Conservation (phyloP, 2,329 filamentous ascomycete genomes). For the Dryadomyces quercus-mongolicae region DNA sequence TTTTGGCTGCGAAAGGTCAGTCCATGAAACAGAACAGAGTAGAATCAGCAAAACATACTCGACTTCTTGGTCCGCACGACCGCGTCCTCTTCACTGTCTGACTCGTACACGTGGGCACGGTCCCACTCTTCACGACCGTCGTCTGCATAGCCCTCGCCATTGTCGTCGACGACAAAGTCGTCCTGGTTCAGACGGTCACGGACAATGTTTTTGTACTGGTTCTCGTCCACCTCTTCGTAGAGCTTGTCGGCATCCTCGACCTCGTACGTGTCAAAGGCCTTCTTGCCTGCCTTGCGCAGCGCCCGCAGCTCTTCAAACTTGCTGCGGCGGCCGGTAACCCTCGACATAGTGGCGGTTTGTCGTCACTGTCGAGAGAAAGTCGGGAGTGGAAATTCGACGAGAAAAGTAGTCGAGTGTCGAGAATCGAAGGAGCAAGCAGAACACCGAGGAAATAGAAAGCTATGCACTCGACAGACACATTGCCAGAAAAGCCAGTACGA, state of each 20-base stretch:
- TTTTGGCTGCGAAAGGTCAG: slow-evolving; percentile 48
- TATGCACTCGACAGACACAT: neutral
- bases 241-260: slow-evolving; percentile 72
- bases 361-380: neutral
- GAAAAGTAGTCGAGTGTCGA: neutral
- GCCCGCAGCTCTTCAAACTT: slow-evolving; percentile 70
- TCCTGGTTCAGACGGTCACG: slow-evolving; percentile 80
- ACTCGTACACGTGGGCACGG: slow-evolving; percentile 52
- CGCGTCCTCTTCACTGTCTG: slow-evolving; percentile 62
- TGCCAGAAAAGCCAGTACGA: no score
- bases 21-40: neutral
- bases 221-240: slow-evolving; percentile 95
- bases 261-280: slow-evolving; percentile 76
- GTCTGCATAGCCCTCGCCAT: slow-evolving; percentile 92
- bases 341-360: slow-evolving; percentile 20
- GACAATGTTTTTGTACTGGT: slow-evolving; percentile 93
- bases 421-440: no score
- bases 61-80: slow-evolving; percentile 35
- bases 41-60: slow-evolving; percentile 22
- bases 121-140: slow-evolving; percentile 95
- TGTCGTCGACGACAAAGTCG: slow-evolving; percentile 97
- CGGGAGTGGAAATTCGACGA: neutral
- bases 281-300: slow-evolving; percentile 81
- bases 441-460: no score
- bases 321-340: slow-evolving; percentile 28